Conservation (phyloP, 202 grass and related monocot genomes). For the Elaeis oleifera region DNA sequence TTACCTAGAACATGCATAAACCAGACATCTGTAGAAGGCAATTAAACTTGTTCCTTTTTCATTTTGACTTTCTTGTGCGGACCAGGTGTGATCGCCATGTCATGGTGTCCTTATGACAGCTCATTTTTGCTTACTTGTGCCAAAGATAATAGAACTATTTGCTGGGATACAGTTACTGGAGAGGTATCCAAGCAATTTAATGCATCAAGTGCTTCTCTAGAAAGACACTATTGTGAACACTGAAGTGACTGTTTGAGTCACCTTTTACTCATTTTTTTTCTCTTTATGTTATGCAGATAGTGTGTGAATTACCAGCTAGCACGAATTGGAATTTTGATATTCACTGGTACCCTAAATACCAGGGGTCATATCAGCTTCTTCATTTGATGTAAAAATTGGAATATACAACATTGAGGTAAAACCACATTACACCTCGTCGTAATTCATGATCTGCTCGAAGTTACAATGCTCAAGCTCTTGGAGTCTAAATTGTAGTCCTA, state of each 20-base stretch:
- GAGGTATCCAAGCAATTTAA: conserved; percentile 1
- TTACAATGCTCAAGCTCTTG: neutral
- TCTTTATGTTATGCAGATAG: conserved; percentile 51
- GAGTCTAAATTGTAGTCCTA: too few species aligned
- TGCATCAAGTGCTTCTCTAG: neutral
- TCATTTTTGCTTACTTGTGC: conserved; percentile 6
- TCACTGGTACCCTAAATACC: conserved; percentile 96
- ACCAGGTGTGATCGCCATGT: conserved; percentile 2
- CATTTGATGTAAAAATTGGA: conserved; percentile 89
- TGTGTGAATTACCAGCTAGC: conserved; percentile 79
- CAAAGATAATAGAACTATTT: conserved; percentile 5
- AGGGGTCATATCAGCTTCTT: conserved; percentile 87
- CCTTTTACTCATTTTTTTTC: neutral
- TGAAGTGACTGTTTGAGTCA: neutral
- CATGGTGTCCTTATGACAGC: conserved; percentile 5
- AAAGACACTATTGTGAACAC: neutral
- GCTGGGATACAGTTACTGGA: neutral
- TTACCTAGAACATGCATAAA: too few species aligned
- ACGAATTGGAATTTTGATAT: conserved; percentile 91
- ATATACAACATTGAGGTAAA: conserved; percentile 91
- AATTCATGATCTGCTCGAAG: conserved; percentile 3
- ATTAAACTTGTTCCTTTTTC: conserved; percentile 11
- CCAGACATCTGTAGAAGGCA: too few species aligned
- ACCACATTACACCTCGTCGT: neutral
- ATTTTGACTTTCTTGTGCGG: neutral